Evolutionary conservation across 1,139 yeast species (phyloP), one percentile per base, ranked within the genome.

Genomic region (Citeromyces hawaiiensis): DNA sequence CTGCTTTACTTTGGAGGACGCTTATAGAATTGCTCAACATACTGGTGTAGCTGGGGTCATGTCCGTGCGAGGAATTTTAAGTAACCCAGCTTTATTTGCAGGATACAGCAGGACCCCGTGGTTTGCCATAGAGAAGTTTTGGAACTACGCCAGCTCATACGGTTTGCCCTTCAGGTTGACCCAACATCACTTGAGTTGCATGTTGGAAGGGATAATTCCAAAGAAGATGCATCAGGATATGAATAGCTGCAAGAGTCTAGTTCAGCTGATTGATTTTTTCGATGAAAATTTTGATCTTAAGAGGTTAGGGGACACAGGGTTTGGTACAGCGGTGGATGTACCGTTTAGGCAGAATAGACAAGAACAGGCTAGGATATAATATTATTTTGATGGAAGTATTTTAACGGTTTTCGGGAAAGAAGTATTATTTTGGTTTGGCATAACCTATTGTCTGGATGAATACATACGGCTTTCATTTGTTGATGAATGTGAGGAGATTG

Each of bases 41-140:
- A 87, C 97, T 0, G 82, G 82, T 1, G 87, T 76, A 29, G 93
- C 86, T 53, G 98, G 97, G 5, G 83, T 91, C 5, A 91, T 91
- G 98, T 83, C 97, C 1, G 98, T 86, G 1, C 64, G 98, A 47
- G 98, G 98, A 0, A 65, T 86, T 3, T 63, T 91, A 40, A 65
- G 73, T 27, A 91, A 91, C 53, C 98, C 98, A 0, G 95, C 91
- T 0, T 54, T 91, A 45, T 91, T 91, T 59, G 71, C 83, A 3
- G 95, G 94, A 0, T 71, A 59, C 52, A 60, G 63, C 0, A 64
- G 61, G 39, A 80, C 96, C 3, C 96, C 97, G 1, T 91, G 97
- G 97, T 70, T 78, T 6, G 91, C 94, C 4, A 64, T 91, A 6
- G 98, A 93, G 56, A 64, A 68, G 44, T 83, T 88, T 56, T 74